These are phyloP conservation scores for Brassica napus DNA, from an alignment of 345 rosid species.

Conservation along the genomic window Da-Ae NC_063444.1:46972001-46972500, in stretches of 20 bases:
- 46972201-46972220: constrained; percentile 22
- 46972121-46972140: neutral
- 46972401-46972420: neutral
- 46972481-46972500: neutral
- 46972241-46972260: constrained; percentile 5
- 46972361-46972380: neutral
- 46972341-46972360: neutral
- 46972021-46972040: too few relatives aligned
- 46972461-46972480: constrained; percentile 1
- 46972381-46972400: neutral
- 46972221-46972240: constrained; percentile 21
- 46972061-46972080: neutral
- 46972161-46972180: neutral
- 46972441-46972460: neutral
- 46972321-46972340: neutral
- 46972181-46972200: neutral
- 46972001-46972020: too few relatives aligned
- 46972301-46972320: constrained; percentile 18
- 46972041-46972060: too few relatives aligned
- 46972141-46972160: too few relatives aligned
- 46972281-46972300: constrained; percentile 6
- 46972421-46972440: neutral
- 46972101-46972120: neutral
- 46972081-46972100: neutral
- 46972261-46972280: constrained; percentile 24